Evolutionary conservation across 169 alveolate species (phyloP).

Genomic region (Cyclospora cayetanensis): DNA sequence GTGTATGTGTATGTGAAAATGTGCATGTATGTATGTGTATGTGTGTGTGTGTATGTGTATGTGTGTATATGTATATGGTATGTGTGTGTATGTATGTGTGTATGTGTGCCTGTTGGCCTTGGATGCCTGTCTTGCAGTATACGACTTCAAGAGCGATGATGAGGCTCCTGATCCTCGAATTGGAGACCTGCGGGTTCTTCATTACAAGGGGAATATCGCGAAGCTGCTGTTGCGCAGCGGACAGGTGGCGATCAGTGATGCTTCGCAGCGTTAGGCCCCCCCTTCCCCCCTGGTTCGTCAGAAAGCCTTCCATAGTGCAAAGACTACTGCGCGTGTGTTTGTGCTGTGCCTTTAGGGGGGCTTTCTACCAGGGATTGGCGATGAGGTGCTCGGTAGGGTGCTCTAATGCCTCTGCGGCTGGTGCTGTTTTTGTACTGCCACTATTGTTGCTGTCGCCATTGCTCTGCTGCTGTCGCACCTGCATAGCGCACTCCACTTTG

Average conservation of each 20-base stretch:
- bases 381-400: neutral
- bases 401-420: neutral
- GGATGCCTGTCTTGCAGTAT: too few species aligned
- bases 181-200: neutral
- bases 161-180: neutral
- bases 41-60: too few species aligned
- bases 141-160: neutral
- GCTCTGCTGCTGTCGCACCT: neutral
- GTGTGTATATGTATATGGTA: too few species aligned
- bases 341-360: neutral
- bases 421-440: neutral
- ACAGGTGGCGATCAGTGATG: too few species aligned
- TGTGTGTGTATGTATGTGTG: too few species aligned
- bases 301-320: neutral
- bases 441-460: neutral
- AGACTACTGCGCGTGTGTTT: neutral
- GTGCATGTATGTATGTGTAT: too few species aligned
- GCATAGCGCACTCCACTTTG: neutral
- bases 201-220: neutral
- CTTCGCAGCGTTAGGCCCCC: too few species aligned
- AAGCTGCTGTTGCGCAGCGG: neutral
- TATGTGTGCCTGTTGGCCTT: too few species aligned
- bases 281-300: too few species aligned
- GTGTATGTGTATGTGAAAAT: too few species aligned
- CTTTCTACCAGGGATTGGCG: neutral